Evolutionary conservation across 1,284 basidiomycete species (phyloP).

Genomic region (Melampsora occidentalis): DNA sequence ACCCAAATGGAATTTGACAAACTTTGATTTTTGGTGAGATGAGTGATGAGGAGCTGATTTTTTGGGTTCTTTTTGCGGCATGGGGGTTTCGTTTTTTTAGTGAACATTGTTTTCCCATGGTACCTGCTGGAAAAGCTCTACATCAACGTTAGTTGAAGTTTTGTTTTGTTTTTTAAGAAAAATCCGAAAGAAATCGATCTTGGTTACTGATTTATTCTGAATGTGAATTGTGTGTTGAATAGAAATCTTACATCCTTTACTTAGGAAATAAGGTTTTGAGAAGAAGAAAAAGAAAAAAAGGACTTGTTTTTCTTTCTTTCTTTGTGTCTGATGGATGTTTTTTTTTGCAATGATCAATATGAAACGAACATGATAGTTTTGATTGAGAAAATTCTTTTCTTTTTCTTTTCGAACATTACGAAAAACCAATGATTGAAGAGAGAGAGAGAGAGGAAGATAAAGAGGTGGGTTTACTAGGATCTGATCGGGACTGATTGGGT

Average conservation of each 20-base stretch:
- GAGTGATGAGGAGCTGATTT: not conserved
- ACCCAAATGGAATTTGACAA: no score
- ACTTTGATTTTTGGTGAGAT: no score
- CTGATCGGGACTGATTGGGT: no score
- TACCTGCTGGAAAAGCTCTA: conserved; percentile 82
- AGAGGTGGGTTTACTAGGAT: no score
- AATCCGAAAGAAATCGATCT: not conserved
- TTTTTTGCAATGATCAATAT: not conserved
- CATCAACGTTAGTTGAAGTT: conserved; percentile 63
- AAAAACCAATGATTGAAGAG: not conserved
- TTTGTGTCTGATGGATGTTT: no score
- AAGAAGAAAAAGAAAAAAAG: no score
- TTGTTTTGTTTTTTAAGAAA: conserved; percentile 41
- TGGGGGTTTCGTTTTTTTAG: conserved; percentile 18
- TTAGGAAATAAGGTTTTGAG: not conserved
- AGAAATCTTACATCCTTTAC: conserved; percentile 40
- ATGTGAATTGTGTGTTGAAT: no score
- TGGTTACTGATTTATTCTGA: not conserved
- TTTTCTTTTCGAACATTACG: not conserved
- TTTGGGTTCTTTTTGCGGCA: conserved; percentile 6
- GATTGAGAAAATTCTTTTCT: not conserved
- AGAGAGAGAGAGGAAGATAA: no score
- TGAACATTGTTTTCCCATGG: conserved; percentile 56
- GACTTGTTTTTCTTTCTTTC: not conserved
- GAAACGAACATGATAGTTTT: not conserved